phyloP scores from a whole-genome alignment of 2,329 filamentous ascomycete species.

The Paramyrothecium roridum region DNA sequence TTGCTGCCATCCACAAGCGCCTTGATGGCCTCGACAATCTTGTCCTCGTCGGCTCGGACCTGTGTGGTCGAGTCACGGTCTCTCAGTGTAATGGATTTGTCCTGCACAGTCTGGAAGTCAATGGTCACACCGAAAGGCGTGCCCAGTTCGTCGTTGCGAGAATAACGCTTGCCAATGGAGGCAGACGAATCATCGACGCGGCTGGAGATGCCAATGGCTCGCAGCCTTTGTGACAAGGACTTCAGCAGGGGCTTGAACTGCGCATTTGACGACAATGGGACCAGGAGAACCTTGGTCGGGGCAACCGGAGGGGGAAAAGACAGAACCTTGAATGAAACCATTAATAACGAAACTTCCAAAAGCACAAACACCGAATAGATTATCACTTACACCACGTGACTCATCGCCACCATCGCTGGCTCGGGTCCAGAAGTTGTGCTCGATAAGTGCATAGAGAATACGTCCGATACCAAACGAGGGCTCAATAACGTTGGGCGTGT shows the following conservation, averaged over 20 bases:
- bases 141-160: constrained; percentile 91
- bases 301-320: constrained; percentile 65
- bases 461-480: constrained; percentile 96
- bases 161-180: constrained; percentile 91
- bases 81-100: constrained; percentile 80
- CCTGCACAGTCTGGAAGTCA: constrained; percentile 92
- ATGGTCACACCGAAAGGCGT: constrained; percentile 92
- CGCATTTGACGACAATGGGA: constrained; percentile 78
- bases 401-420: constrained; percentile 59
- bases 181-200: constrained; percentile 87
- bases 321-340: constrained; percentile 34
- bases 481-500: constrained; percentile 93
- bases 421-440: constrained; percentile 94
- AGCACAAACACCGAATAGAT: neutral
- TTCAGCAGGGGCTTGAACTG: constrained; percentile 77
- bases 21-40: constrained; percentile 73
- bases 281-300: constrained; percentile 93
- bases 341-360: constrained; percentile 8
- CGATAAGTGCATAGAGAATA: constrained; percentile 88
- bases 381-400: constrained; percentile 72
- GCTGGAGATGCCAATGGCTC: constrained; percentile 74
- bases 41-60: constrained; percentile 78
- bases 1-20: constrained; percentile 47
- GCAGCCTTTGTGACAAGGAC: constrained; percentile 71
- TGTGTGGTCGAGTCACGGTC: constrained; percentile 90